These are phyloP conservation scores for Aspergillus carlsbadensis DNA, from an alignment of 495 filamentous ascomycete species.

Conservation along the genomic window DNA sequence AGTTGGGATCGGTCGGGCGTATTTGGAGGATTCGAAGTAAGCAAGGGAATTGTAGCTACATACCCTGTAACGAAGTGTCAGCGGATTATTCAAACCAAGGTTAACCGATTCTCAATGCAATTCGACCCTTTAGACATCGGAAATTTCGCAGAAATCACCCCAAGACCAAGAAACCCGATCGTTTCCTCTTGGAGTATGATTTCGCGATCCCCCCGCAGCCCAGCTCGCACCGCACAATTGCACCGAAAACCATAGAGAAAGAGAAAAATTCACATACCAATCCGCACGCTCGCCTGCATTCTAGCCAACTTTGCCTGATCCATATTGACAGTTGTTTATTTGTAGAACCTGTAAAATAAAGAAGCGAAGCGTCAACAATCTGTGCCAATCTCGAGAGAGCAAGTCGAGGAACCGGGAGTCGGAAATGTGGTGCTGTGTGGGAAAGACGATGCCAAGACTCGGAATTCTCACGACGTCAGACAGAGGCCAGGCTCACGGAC, in stretches of 20 bases:
- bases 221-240: slow-evolving; percentile 7
- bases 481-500: neutral
- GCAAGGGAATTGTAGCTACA: slow-evolving; percentile 6
- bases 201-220: neutral
- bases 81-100: neutral
- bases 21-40: neutral
- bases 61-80: slow-evolving; percentile 22
- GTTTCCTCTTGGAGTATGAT: neutral
- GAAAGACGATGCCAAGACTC: slow-evolving; percentile 13
- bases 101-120: neutral
- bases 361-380: slow-evolving; percentile 14
- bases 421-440: slow-evolving; percentile 16
- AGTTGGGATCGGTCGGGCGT: neutral
- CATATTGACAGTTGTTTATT: slow-evolving; percentile 43
- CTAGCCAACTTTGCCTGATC: slow-evolving; percentile 58
- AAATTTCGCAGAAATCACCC: neutral
- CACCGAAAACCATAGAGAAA: slow-evolving; percentile 12
- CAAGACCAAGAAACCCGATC: neutral
- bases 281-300: slow-evolving; percentile 57
- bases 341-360: slow-evolving; percentile 16
- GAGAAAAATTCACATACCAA: slow-evolving; percentile 43
- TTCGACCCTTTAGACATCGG: neutral
- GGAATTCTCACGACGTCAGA: slow-evolving; percentile 17
- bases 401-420: slow-evolving; percentile 6
- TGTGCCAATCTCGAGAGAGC: slow-evolving; percentile 9